These are phyloP conservation scores for Scolecobasidium constrictum DNA, from an alignment of 2,329 filamentous ascomycete species.

Conservation along the genomic window DNA sequence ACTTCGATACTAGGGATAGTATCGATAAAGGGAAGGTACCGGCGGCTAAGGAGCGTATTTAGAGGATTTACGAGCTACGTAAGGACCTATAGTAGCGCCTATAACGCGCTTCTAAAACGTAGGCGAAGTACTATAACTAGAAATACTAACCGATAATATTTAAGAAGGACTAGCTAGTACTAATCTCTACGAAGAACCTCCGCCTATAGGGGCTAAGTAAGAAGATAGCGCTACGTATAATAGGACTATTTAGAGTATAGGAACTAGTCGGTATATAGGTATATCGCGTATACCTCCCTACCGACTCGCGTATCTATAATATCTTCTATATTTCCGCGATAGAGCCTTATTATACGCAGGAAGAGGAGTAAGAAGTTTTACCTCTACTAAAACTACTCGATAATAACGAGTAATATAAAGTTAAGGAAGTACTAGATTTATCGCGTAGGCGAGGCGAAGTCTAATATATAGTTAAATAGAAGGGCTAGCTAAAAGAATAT, in stretches of 20 bases:
- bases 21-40: constrained; percentile 1
- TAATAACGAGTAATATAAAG: background rate
- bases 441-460: background rate
- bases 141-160: background rate
- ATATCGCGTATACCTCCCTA: background rate
- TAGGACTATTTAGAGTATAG: background rate
- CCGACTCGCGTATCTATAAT: background rate
- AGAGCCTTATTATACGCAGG: background rate
- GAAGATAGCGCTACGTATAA: background rate
- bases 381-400: background rate
- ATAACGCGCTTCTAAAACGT: background rate
- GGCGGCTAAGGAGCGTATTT: background rate
- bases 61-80: background rate
- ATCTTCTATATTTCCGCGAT: background rate
- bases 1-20: constrained; percentile 1
- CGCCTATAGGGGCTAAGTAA: background rate
- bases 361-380: background rate
- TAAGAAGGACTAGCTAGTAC: background rate
- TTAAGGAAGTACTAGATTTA: background rate
- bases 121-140: background rate
- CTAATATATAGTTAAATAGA: background rate
- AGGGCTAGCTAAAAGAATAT: constrained; percentile 1
- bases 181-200: constrained; percentile 1
- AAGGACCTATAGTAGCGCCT: background rate
- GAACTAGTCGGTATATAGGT: background rate